phyloP scores from a whole-genome alignment of 2,329 filamentous ascomycete species.

The Hypomyces perniciosus region DNA sequence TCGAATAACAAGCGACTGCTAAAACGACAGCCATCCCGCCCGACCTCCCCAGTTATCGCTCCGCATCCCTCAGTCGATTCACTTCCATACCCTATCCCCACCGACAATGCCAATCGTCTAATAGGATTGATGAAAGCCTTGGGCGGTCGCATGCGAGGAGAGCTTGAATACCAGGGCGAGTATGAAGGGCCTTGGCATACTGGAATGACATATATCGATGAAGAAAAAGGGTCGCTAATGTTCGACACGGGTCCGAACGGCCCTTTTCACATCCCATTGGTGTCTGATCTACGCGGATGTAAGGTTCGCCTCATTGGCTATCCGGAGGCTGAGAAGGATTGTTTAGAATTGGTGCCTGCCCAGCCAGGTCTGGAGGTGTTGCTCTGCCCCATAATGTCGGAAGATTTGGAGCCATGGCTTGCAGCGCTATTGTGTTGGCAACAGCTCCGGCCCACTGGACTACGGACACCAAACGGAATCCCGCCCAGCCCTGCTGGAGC shows the following conservation, averaged over 20 bases:
- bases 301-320: constrained; percentile 54
- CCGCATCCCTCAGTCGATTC: constrained; percentile 54
- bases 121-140: constrained; percentile 70
- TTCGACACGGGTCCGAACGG: constrained; percentile 65
- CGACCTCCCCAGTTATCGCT: constrained; percentile 50
- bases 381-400: constrained; percentile 55
- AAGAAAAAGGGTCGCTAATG: constrained; percentile 67
- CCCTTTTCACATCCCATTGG: constrained; percentile 58
- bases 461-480: constrained; percentile 45
- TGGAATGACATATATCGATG: constrained; percentile 73
- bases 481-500: constrained; percentile 27
- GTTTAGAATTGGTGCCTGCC: constrained; percentile 47
- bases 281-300: constrained; percentile 71
- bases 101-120: constrained; percentile 65
- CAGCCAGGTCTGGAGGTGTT: constrained; percentile 55
- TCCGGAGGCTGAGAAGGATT: constrained; percentile 39
- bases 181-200: constrained; percentile 57
- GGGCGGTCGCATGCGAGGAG: constrained; percentile 73
- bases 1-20: constrained; percentile 45
- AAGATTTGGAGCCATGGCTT: constrained; percentile 73
- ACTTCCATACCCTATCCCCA: constrained; percentile 52
- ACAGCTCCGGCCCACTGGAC: constrained; percentile 57
- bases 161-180: constrained; percentile 64
- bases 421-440: constrained; percentile 79
- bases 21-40: constrained; percentile 51